Percentiles rank a stretch among this genome's conserved stretches.
phyloP scores from a whole-genome alignment of 495 filamentous ascomycete species.

The Penicilliopsis zonata region DNA sequence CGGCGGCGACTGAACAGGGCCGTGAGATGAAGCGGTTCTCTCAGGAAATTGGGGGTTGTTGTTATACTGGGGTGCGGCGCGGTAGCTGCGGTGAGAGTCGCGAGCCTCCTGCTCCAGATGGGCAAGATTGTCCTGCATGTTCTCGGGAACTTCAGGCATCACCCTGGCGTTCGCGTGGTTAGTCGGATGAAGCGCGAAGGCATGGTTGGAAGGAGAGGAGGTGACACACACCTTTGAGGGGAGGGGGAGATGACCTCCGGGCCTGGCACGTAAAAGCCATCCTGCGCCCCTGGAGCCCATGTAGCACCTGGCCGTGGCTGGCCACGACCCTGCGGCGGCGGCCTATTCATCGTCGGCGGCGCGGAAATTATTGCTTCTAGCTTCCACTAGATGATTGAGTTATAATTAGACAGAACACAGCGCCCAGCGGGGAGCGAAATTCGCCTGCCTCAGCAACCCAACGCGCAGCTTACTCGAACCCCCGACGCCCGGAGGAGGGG shows the following conservation, averaged over 20 bases:
- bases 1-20: constrained; percentile 19
- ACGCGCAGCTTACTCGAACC: too few relatives aligned
- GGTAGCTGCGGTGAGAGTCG: constrained; percentile 28
- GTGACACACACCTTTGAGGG: constrained; percentile 68
- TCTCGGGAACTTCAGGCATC: constrained; percentile 66
- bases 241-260: constrained; percentile 70
- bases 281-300: constrained; percentile 77
- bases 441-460: too few relatives aligned
- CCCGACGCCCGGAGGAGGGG: too few relatives aligned
- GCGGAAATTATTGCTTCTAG: constrained; percentile 1
- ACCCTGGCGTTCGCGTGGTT: constrained; percentile 36
- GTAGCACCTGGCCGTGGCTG: constrained; percentile 60
- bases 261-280: constrained; percentile 80
- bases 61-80: constrained; percentile 26
- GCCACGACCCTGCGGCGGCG: constrained; percentile 27
- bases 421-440: too few relatives aligned
- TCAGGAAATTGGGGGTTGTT: constrained; percentile 27
- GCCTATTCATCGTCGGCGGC: constrained; percentile 23
- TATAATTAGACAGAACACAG: too few relatives aligned
- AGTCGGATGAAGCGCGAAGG: constrained; percentile 4
- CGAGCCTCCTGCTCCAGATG: constrained; percentile 73
- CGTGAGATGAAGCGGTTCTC: constrained; percentile 23
- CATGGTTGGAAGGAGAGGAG: too few relatives aligned
- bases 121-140: constrained; percentile 86
- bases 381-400: too few relatives aligned